Conservation (phyloP, 352 stramenopile genomes). For the Phytophthora crassamura region DNA sequence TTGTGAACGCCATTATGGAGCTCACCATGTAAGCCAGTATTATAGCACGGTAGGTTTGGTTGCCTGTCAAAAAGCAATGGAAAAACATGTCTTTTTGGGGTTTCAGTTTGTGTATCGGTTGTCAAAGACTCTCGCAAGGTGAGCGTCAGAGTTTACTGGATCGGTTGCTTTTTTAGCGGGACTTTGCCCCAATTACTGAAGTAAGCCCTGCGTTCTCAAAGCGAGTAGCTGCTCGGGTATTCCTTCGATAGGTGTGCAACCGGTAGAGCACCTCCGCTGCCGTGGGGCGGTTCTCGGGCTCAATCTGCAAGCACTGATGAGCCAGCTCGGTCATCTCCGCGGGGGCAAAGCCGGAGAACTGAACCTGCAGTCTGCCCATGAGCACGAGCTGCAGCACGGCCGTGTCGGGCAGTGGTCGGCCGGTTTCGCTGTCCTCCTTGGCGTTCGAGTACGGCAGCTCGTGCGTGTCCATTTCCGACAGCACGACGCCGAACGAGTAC, state of each 20-base stretch:
- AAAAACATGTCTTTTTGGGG: constrained; percentile 41
- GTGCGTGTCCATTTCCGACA: constrained; percentile 43
- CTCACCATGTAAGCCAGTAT: constrained; percentile 95
- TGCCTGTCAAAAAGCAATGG: constrained; percentile 14
- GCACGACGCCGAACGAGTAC: constrained; percentile 43
- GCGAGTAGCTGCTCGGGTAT: constrained; percentile 40
- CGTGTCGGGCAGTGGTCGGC: constrained; percentile 40
- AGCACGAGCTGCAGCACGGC: constrained; percentile 59
- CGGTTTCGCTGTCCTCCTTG: constrained; percentile 32
- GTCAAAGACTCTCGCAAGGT: too few relatives aligned
- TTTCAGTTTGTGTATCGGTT: too few relatives aligned
- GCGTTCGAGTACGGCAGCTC: constrained; percentile 36
- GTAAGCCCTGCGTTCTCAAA: constrained; percentile 1
- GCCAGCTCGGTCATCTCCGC: constrained; percentile 50
- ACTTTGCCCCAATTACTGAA: too few relatives aligned
- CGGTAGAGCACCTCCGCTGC: constrained; percentile 57
- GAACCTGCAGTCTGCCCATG: constrained; percentile 45
- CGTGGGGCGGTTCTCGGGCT: constrained; percentile 56
- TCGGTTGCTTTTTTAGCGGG: too few relatives aligned
- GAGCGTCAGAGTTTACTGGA: too few relatives aligned
- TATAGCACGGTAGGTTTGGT: constrained; percentile 27
- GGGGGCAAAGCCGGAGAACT: constrained; percentile 48
- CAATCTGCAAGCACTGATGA: constrained; percentile 50
- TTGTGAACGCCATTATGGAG: constrained; percentile 99
- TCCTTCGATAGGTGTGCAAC: constrained; percentile 47